A percentile compares a stretch with the other conserved stretches of the same genome.
These are phyloP conservation scores for Citrus unshiu DNA, from an alignment of 345 rosid species.

Conservation along the genomic window DNA sequence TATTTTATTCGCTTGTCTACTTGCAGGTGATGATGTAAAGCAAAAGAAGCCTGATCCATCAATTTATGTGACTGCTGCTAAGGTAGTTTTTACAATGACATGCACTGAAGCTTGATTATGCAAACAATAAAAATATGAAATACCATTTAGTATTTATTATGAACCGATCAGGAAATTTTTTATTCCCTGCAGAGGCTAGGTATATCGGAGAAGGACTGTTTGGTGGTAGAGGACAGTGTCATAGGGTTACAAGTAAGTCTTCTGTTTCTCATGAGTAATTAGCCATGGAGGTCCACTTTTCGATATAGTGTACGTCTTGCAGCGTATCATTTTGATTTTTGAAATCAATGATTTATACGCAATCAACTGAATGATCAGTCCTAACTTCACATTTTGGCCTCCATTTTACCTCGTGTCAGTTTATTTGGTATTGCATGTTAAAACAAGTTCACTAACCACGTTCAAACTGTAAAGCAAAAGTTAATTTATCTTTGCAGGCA, in stretches of 20 bases:
- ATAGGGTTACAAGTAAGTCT: conserved; percentile 71
- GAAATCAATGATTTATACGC: neutral
- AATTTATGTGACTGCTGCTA: conserved; percentile 72
- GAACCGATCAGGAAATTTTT: neutral
- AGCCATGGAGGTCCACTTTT: neutral
- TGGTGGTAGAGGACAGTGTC: conserved; percentile 95
- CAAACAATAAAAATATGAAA: neutral
- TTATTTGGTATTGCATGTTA: neutral
- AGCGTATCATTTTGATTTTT: neutral
- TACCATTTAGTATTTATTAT: neutral
- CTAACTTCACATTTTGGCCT: neutral
- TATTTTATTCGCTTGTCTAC: neutral
- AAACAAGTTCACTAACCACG: neutral
- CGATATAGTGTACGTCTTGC: neutral
- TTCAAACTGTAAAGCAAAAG: neutral
- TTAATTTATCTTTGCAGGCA: conserved; percentile 46
- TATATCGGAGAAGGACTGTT: conserved; percentile 68
- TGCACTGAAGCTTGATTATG: neutral
- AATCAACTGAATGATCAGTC: neutral
- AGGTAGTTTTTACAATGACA: conserved; percentile 34
- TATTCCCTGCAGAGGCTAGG: conserved; percentile 57
- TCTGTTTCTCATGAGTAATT: neutral
- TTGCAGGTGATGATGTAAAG: conserved; percentile 91
- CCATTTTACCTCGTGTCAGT: neutral
- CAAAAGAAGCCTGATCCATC: conserved; percentile 93